Percentiles rank a stretch among this genome's conserved stretches.
Conservation (phyloP, 2,329 filamentous ascomycete species). For the Apiospora pterosperma region DNA sequence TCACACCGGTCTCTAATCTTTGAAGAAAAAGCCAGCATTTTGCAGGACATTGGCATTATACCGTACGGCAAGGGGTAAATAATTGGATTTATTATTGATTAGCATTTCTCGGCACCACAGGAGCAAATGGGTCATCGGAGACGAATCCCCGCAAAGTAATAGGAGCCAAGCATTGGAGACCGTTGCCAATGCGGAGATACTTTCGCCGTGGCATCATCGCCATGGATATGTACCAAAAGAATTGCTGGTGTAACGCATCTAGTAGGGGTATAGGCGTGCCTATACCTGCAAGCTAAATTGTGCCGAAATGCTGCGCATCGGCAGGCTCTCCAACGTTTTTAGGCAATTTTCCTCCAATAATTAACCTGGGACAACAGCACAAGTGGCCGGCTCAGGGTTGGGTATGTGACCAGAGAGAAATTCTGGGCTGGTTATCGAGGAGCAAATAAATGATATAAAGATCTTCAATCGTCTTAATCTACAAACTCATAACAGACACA, state of each 20-base stretch:
- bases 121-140: neutral
- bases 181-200: neutral
- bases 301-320: neutral
- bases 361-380: fast-evolving
- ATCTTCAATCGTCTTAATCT: neutral
- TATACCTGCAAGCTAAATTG: neutral
- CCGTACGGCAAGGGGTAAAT: neutral
- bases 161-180: neutral
- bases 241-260: neutral
- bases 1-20: too few species aligned
- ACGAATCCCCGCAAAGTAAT: neutral
- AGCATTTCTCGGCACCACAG: neutral
- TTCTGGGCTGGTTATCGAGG: neutral
- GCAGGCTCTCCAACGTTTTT: neutral
- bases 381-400: too few species aligned
- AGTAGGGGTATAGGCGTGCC: neutral
- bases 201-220: neutral
- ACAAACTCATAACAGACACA: neutral
- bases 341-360: neutral
- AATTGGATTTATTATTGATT: neutral
- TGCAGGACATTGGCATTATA: neutral
- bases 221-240: neutral
- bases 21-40: too few species aligned
- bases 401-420: too few species aligned
- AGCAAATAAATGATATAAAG: neutral